Evolutionary conservation across 2,329 filamentous ascomycete species (phyloP).

Genomic region (Ramularia endophylla): DNA sequence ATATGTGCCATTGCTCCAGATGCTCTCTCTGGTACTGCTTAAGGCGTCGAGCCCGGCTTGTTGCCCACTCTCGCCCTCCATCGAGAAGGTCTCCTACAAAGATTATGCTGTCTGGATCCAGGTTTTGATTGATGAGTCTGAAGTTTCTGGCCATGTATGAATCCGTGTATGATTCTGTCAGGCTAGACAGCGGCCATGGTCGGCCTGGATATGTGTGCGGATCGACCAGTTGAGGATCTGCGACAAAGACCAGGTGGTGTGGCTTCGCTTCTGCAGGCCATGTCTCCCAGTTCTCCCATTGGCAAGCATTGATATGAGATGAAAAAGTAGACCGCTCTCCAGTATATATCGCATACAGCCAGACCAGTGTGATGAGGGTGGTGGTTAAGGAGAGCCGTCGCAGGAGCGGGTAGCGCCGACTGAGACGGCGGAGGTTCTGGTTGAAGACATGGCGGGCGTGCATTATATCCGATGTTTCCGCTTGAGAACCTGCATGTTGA

Average conservation of each 20-base stretch:
- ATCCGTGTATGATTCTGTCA: slow-evolving; percentile 72
- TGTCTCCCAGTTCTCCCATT: slow-evolving; percentile 84
- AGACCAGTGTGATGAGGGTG: slow-evolving; percentile 42
- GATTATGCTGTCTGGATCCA: slow-evolving; percentile 81
- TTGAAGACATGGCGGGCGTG: slow-evolving; percentile 15
- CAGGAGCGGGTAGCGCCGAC: slow-evolving; percentile 21
- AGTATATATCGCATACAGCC: slow-evolving; percentile 74
- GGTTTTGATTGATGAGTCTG: slow-evolving; percentile 63
- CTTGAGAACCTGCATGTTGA: too few relatives aligned
- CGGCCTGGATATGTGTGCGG: slow-evolving; percentile 91
- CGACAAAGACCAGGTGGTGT: slow-evolving; percentile 77
- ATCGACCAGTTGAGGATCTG: slow-evolving; percentile 88
- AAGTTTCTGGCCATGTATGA: slow-evolving; percentile 84
- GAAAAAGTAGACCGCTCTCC: slow-evolving; percentile 77
- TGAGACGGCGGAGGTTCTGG: slow-evolving; percentile 16
- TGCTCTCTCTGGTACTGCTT: slow-evolving; percentile 17
- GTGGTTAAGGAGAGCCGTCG: slow-evolving; percentile 20
- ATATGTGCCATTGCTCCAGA: slow-evolving; percentile 16
- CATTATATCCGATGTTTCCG: slow-evolving; percentile 5
- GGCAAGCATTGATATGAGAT: slow-evolving; percentile 63
- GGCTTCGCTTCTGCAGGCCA: slow-evolving; percentile 78
- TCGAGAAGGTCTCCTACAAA: slow-evolving; percentile 96
- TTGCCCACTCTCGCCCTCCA: slow-evolving; percentile 91
- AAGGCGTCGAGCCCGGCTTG: slow-evolving; percentile 39
- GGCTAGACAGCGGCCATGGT: slow-evolving; percentile 61